Conservation (phyloP, 345 rosid genomes). For the Lenwebbia sp. region DNA sequence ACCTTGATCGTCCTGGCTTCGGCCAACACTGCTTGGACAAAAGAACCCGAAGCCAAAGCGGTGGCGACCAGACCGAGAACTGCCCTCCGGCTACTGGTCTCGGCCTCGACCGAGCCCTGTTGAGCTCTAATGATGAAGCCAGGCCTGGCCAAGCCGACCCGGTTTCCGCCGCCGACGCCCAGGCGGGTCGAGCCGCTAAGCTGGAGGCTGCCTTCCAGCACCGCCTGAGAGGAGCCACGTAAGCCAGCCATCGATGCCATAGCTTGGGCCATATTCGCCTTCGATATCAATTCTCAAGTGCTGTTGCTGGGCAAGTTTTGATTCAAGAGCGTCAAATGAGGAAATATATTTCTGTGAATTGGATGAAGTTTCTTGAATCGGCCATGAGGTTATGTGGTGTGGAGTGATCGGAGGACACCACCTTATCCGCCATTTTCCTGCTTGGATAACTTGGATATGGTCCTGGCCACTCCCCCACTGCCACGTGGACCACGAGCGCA, state of each 20-base stretch:
- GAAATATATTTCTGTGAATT: constrained; percentile 15
- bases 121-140: constrained; percentile 52
- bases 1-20: constrained; percentile 61
- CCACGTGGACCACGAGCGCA: constrained; percentile 1
- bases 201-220: constrained; percentile 59
- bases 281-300: background rate
- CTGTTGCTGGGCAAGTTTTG: background rate
- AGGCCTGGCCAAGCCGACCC: constrained; percentile 19
- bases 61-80: constrained; percentile 62
- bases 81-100: constrained; percentile 64
- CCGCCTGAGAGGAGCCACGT: constrained; percentile 57
- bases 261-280: constrained; percentile 39
- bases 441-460: constrained; percentile 49
- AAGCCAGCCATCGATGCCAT: constrained; percentile 76
- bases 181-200: constrained; percentile 43
- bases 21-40: constrained; percentile 69
- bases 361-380: background rate
- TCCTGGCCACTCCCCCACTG: constrained; percentile 12
- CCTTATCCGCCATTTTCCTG: constrained; percentile 33
- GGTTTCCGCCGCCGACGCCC: constrained; percentile 5
- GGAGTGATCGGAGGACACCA: constrained; percentile 19
- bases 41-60: constrained; percentile 60
- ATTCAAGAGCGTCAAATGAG: background rate
- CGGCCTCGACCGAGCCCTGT: constrained; percentile 31
- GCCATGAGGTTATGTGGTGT: constrained; percentile 22